A percentile compares a stretch with the other conserved stretches of the same genome.
These are phyloP conservation scores for Puya raimondii DNA, from an alignment of 176 grass and related monocot species.

Conservation along the genomic window DNA sequence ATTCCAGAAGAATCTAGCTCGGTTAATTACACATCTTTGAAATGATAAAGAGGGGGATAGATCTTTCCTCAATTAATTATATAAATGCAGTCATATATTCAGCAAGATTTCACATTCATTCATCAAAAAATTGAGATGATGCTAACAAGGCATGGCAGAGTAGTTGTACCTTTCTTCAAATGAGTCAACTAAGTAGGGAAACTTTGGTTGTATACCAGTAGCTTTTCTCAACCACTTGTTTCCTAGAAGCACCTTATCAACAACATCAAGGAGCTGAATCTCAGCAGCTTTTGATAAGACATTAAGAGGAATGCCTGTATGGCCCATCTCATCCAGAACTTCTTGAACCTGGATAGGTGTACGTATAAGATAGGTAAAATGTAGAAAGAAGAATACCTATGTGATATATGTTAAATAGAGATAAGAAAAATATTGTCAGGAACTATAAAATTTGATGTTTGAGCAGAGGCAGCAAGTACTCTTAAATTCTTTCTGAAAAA, in stretches of 20 bases:
- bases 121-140: neutral
- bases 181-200: conserved; percentile 86
- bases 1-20: neutral
- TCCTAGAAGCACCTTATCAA: conserved; percentile 75
- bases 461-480: neutral
- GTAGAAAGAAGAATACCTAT: neutral
- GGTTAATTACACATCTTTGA: neutral
- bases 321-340: conserved; percentile 92
- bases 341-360: conserved; percentile 53
- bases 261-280: conserved; percentile 77
- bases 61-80: neutral
- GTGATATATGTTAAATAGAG: neutral
- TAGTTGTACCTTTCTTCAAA: conserved; percentile 82
- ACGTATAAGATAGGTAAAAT: neutral
- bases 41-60: neutral
- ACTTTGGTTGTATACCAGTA: conserved; percentile 70
- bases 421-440: neutral
- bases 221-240: conserved; percentile 98
- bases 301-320: conserved; percentile 72
- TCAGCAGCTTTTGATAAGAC: conserved; percentile 75
- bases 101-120: neutral
- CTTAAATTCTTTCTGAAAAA: too few relatives aligned
- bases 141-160: neutral
- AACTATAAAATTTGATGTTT: neutral
- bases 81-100: neutral